phyloP scores from a whole-genome alignment of 2,329 filamentous ascomycete genomes.

The Pseudogymnoascus sp. region DNA sequence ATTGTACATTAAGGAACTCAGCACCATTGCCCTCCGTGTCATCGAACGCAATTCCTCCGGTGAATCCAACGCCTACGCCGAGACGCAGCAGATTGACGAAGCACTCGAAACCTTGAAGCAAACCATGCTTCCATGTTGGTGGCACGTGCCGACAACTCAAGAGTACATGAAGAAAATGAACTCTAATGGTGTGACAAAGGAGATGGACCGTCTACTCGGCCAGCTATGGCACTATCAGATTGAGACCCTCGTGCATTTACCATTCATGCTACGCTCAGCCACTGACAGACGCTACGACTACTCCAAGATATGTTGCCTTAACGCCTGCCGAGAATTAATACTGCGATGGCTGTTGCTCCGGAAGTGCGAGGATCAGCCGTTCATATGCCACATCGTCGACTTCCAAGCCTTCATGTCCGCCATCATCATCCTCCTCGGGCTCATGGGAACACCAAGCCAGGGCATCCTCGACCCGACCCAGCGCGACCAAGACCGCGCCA shows the following conservation, averaged over 20 bases:
- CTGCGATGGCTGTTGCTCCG: conserved; percentile 23
- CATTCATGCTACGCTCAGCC: conserved; percentile 28
- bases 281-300: conserved; percentile 28
- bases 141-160: conserved; percentile 22
- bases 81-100: conserved; percentile 28
- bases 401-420: conserved; percentile 25
- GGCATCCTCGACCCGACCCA: conserved; percentile 16
- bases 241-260: conserved; percentile 24
- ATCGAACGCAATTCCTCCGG: conserved; percentile 25
- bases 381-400: conserved; percentile 27
- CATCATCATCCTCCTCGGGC: conserved; percentile 24
- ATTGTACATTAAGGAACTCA: neutral
- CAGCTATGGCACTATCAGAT: conserved; percentile 28
- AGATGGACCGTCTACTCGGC: conserved; percentile 23
- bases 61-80: conserved; percentile 21
- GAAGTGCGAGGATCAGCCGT: conserved; percentile 15
- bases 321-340: conserved; percentile 24
- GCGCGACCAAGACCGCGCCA: conserved; percentile 17
- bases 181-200: conserved; percentile 7
- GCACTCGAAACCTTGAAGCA: conserved; percentile 22
- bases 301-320: conserved; percentile 26
- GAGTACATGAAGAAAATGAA: neutral
- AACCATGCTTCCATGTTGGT: conserved; percentile 24
- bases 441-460: conserved; percentile 18
- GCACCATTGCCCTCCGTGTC: conserved; percentile 13